These are phyloP conservation scores for Penicillium herquei DNA, from an alignment of 495 filamentous ascomycete genomes.

Conservation along the genomic window DNA sequence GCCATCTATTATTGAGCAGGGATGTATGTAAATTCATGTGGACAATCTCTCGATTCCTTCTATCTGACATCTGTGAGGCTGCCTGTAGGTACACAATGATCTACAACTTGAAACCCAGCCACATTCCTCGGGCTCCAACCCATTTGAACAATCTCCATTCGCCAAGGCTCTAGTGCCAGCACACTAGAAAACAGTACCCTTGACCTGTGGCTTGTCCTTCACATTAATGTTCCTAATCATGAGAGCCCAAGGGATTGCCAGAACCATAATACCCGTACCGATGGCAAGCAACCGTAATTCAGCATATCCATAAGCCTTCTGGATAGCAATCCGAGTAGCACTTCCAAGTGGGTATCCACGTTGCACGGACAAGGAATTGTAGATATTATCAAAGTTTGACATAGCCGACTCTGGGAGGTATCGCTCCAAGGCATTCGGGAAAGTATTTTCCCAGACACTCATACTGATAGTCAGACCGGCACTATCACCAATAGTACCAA, in stretches of 20 bases:
- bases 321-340: slow-evolving; percentile 48
- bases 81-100: too few relatives aligned
- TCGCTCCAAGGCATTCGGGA: slow-evolving; percentile 49
- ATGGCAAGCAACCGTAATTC: slow-evolving; percentile 52
- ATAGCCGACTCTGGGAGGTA: slow-evolving; percentile 50
- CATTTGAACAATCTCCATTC: too few relatives aligned
- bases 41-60: too few relatives aligned
- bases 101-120: too few relatives aligned
- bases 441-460: slow-evolving; percentile 62
- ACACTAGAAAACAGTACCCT: slow-evolving; percentile 22
- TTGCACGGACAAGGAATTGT: slow-evolving; percentile 44
- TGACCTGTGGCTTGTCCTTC: slow-evolving; percentile 45
- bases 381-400: slow-evolving; percentile 46
- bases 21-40: too few relatives aligned
- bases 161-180: too few relatives aligned
- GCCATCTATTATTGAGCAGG: too few relatives aligned
- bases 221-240: slow-evolving; percentile 55
- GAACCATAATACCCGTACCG: slow-evolving; percentile 37
- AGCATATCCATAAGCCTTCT: slow-evolving; percentile 51
- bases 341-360: slow-evolving; percentile 48
- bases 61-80: too few relatives aligned
- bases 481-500: slow-evolving; percentile 59
- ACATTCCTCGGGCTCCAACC: too few relatives aligned
- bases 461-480: slow-evolving; percentile 58
- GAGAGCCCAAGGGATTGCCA: slow-evolving; percentile 40